These are phyloP conservation scores for Globisporangium takayamanum DNA, from an alignment of 352 stramenopile species.

Conservation along the genomic window DNA sequence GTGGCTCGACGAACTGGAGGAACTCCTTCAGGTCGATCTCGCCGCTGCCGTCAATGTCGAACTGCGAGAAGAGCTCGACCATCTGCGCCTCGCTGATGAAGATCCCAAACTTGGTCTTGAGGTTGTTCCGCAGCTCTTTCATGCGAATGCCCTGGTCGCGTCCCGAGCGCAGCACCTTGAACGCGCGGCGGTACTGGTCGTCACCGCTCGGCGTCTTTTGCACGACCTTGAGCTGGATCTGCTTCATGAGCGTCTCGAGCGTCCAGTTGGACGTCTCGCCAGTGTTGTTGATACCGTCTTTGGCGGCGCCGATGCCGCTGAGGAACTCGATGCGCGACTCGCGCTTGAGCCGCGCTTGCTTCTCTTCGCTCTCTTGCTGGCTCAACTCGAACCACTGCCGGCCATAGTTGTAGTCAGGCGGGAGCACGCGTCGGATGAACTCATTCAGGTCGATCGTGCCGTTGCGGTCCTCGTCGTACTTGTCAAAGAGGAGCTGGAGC, in stretches of 20 bases:
- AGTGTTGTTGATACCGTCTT: conserved; percentile 32
- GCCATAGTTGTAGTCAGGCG: conserved; percentile 69
- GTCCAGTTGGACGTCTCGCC: conserved; percentile 55
- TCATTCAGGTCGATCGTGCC: conserved; percentile 79
- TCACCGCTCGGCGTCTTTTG: conserved; percentile 72
- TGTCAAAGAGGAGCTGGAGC: conserved; percentile 74
- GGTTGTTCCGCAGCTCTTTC: conserved; percentile 64
- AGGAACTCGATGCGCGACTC: conserved; percentile 68
- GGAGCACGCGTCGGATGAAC: conserved; percentile 73
- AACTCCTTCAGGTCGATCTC: conserved; percentile 77
- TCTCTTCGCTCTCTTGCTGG: conserved; percentile 64
- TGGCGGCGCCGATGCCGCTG: conserved; percentile 20
- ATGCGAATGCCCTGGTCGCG: conserved; percentile 62
- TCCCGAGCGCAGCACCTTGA: conserved; percentile 72
- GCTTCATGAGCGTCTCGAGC: conserved; percentile 51
- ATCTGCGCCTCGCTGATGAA: conserved; percentile 72
- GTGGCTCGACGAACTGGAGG: conserved; percentile 59
- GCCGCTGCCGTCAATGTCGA: conserved; percentile 54
- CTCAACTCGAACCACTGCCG: conserved; percentile 72
- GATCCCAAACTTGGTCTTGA: conserved; percentile 77
- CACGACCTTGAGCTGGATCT: conserved; percentile 75
- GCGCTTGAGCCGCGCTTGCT: conserved; percentile 36
- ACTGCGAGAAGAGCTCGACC: conserved; percentile 53
- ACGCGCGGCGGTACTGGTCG: conserved; percentile 71
- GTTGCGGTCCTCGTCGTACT: conserved; percentile 78